Evolutionary conservation across 345 rosid genomes (phyloP).

Genomic region (Hibiscus tridactylites): DNA sequence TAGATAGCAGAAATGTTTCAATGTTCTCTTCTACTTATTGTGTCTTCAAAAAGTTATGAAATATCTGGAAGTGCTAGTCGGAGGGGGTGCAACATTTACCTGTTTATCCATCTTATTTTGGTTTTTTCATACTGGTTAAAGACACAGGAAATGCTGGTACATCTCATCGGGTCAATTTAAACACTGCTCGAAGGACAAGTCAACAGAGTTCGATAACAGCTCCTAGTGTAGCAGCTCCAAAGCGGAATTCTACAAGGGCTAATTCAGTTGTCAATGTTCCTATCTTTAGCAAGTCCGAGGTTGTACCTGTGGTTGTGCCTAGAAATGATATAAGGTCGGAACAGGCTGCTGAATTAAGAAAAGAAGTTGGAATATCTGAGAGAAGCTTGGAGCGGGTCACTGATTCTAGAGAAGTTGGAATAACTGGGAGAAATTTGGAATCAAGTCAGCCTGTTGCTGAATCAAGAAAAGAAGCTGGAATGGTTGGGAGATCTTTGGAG

Average conservation of each 20-base stretch:
- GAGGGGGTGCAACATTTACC: neutral
- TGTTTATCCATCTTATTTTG: conserved; percentile 18
- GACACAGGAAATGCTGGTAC: conserved; percentile 77
- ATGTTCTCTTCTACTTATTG: neutral
- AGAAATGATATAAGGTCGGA: conserved; percentile 53
- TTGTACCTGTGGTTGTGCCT: conserved; percentile 74
- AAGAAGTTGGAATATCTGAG: conserved; percentile 36
- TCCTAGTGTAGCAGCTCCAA: conserved; percentile 42
- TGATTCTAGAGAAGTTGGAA: conserved; percentile 11
- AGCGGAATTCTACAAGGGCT: conserved; percentile 42
- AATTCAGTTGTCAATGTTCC: conserved; percentile 40
- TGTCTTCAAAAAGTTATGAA: neutral
- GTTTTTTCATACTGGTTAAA: conserved; percentile 37
- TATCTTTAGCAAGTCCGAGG: conserved; percentile 50
- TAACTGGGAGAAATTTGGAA: conserved; percentile 9
- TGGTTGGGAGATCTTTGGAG: conserved; percentile 9
- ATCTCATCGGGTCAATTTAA: conserved; percentile 60
- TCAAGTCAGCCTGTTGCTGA: conserved; percentile 4
- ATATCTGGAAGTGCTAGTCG: neutral
- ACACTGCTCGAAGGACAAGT: conserved; percentile 36
- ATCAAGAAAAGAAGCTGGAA: conserved; percentile 14
- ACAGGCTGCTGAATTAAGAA: conserved; percentile 60
- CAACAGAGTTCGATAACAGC: conserved; percentile 29
- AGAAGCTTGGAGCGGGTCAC: conserved; percentile 5
- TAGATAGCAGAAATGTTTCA: neutral